Conservation (phyloP, 1,284 basidiomycete genomes). For the Cryptococcus sp. region DNA sequence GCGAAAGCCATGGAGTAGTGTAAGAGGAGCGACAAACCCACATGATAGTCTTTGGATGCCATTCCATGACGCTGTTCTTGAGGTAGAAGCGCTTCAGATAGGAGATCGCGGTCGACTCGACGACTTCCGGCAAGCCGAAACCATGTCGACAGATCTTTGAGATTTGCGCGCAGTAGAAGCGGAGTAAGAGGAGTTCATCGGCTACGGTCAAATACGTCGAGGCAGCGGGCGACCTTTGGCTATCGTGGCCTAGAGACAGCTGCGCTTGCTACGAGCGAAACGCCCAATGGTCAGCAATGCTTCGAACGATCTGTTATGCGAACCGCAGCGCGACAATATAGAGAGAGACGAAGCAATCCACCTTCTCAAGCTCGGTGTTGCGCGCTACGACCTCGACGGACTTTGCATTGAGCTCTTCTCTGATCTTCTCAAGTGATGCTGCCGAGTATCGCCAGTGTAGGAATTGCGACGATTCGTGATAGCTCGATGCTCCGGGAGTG, state of each 20-base stretch:
- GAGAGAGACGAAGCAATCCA: conserved; percentile 47
- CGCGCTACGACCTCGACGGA: conserved; percentile 72
- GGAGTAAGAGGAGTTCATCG: conserved; percentile 86
- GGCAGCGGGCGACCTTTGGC: conserved; percentile 16
- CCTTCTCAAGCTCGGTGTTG: conserved; percentile 78
- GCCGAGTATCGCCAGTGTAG: conserved; percentile 82
- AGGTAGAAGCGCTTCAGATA: conserved; percentile 98
- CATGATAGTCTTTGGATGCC: conserved; percentile 99
- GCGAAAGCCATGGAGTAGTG: too few relatives aligned
- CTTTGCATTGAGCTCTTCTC: conserved; percentile 67
- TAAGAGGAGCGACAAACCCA: conserved; percentile 53
- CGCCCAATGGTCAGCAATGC: too few relatives aligned
- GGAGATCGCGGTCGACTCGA: conserved; percentile 86
- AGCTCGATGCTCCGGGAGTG: conserved; percentile 55
- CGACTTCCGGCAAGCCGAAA: conserved; percentile 85
- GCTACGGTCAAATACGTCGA: conserved; percentile 69
- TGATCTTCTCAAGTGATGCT: conserved; percentile 62
- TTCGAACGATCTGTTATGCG: too few relatives aligned
- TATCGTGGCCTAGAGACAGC: conserved; percentile 23
- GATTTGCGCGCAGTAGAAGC: conserved; percentile 86
- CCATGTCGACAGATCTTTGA: conserved; percentile 72
- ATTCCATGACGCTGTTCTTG: conserved; percentile 98
- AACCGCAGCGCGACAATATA: conserved; percentile 10
- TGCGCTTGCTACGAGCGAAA: conserved; percentile 35
- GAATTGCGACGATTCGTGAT: conserved; percentile 82